Base-by-base conservation (phyloP, 495 filamentous ascomycete species). In the Zalerion maritima region DNA sequence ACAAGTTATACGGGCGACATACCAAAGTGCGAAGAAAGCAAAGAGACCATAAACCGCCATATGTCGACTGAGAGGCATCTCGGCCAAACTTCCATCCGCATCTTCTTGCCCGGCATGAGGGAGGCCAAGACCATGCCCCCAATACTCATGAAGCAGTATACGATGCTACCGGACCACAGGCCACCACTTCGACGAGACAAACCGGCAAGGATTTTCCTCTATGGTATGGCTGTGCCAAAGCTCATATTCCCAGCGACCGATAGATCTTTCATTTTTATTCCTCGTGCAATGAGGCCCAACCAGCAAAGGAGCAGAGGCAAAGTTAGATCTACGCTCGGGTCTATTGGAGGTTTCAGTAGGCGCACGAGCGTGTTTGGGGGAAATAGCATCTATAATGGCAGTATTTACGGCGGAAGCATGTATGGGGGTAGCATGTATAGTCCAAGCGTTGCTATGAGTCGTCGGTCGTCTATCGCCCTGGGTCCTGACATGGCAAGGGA, bases 181-280 rank as follows among this genome's bases (percentile, higher is more conserved):
- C 91, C 89, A 29, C 89, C 89, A 18, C 67, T 99, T 19, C 79
- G 89, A 28, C 80, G 89, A 25, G 89, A 99, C 52, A 99, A 96
- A 45, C 91, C 91, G 8, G 89, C 96, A 16, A 76, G 89, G 24
- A 81, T 99, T 32, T 94, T 85, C 15, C 62, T 99, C 24, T 94
- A 94, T 49, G n/a, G n/a, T n/a, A n/a, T n/a, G n/a, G n/a, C n/a
- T n/a, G n/a, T n/a, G n/a, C n/a, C n/a, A n/a, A n/a, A n/a, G n/a
- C n/a, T n/a, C n/a, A 87, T 94, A 23, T 94, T 87, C 52, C 89
- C 89, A 5, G 73, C 81, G 7, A 65, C 65, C 27, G 84, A 93
- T 31, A 68, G 89, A 32, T 94, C 89, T 0, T 99, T 99, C 47
- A 91, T 96, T 40, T 99, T 99, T 54, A 99, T 99, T 33, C 89